Conservation (phyloP, 2,329 filamentous ascomycete species). For the Pseudopyrenochaeta lycopersici region DNA sequence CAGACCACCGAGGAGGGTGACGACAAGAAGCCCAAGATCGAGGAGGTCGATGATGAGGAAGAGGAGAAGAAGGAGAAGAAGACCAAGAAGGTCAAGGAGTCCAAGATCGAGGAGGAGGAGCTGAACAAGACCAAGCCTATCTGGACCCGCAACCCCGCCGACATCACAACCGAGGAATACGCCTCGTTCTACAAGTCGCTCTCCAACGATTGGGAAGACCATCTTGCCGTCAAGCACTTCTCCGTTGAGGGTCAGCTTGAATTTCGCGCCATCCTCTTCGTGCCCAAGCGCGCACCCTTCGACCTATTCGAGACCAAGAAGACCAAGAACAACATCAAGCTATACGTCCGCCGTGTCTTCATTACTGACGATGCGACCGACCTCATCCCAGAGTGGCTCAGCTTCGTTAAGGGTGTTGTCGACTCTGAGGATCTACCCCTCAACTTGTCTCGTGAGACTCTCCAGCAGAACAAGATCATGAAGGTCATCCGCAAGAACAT, state of each 20-base stretch:
- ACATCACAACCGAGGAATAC: constrained; percentile 97
- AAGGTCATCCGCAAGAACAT: constrained; percentile 99
- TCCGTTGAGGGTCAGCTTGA: constrained; percentile 99
- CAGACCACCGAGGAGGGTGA: constrained; percentile 74
- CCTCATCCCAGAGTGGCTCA: constrained; percentile 98
- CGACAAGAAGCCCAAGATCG: constrained; percentile 95
- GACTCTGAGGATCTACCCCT: constrained; percentile 99
- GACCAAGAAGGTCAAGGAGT: constrained; percentile 99
- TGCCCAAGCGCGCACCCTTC: constrained; percentile 99
- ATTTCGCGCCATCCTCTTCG: constrained; percentile 99
- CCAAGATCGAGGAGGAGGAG: constrained; percentile 98
- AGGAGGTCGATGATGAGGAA: constrained; percentile 89
- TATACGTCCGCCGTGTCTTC: constrained; percentile 99
- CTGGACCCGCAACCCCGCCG: constrained; percentile 97
- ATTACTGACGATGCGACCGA: constrained; percentile 99
- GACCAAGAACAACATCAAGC: constrained; percentile 99
- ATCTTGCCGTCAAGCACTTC: constrained; percentile 99
- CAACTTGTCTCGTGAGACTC: constrained; percentile 99
- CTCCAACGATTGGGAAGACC: constrained; percentile 99
- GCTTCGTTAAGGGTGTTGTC: constrained; percentile 99
- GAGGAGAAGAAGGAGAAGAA: constrained; percentile 89
- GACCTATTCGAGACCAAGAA: constrained; percentile 99
- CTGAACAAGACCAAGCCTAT: constrained; percentile 99
- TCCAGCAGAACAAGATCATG: constrained; percentile 99
- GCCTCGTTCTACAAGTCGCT: constrained; percentile 99